Percentiles rank a stretch among this genome's conserved stretches.
These are phyloP conservation scores for Salix caprea DNA, from an alignment of 345 rosid genomes.

Conservation along the genomic window DNA sequence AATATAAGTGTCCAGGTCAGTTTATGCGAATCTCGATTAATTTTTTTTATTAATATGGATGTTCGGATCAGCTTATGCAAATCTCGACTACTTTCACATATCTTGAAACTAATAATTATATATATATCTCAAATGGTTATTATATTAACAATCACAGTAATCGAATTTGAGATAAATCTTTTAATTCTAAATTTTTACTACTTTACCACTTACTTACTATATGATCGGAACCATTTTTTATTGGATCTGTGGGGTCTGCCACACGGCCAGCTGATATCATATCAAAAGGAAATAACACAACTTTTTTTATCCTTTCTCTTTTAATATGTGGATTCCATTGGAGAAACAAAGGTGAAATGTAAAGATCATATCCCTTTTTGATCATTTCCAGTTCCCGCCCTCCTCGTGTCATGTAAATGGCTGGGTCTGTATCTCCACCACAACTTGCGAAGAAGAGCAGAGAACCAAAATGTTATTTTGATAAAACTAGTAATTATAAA, in stretches of 20 bases:
- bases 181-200: too few species aligned
- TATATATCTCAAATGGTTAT: too few species aligned
- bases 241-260: conserved; percentile 1
- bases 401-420: too few species aligned
- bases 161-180: too few species aligned
- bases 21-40: too few species aligned
- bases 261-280: conserved; percentile 16
- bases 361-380: background rate
- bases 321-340: conserved; percentile 8
- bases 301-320: background rate
- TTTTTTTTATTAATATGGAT: too few species aligned
- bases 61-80: accelerated
- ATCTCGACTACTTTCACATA: too few species aligned
- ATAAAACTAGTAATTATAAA: too few species aligned
- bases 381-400: background rate
- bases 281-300: background rate
- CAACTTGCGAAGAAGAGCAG: background rate
- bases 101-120: too few species aligned
- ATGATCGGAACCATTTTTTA: background rate
- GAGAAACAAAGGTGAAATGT: background rate
- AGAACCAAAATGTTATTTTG: background rate
- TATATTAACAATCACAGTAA: too few species aligned
- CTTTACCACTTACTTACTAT: too few species aligned
- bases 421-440: background rate
- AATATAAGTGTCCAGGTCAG: accelerated